A percentile compares a stretch with the other conserved stretches of the same genome.
Conservation (phyloP, 1,139 yeast genomes). For the Hyphopichia fennica region DNA sequence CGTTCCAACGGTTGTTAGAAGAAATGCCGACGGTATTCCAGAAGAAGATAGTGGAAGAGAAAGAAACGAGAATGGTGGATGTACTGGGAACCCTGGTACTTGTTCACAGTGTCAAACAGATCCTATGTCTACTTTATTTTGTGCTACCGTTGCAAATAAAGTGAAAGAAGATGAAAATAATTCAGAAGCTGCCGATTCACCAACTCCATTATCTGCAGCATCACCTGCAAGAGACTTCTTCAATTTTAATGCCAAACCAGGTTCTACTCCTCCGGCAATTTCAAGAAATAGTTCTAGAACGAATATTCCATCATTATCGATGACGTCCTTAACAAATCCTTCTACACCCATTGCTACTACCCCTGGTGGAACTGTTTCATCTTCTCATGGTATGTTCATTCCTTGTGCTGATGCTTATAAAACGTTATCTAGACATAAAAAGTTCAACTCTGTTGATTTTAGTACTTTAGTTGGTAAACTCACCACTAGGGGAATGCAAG, state of each 20-base stretch:
- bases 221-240: conserved; percentile 5
- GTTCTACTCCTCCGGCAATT: conserved; percentile 8
- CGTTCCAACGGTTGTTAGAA: conserved; percentile 35
- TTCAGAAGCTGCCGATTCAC: conserved; percentile 5
- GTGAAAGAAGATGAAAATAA: conserved; percentile 23
- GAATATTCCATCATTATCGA: conserved; percentile 11
- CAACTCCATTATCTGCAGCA: conserved; percentile 7
- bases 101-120: conserved; percentile 82
- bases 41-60: conserved; percentile 11
- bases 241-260: not conserved
- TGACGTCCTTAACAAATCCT: conserved; percentile 17
- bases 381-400: conserved; percentile 54
- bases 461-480: conserved; percentile 72
- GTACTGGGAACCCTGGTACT: conserved; percentile 88
- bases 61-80: conserved; percentile 34
- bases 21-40: conserved; percentile 5
- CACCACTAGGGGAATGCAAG: conserved; percentile 83
- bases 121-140: conserved; percentile 86
- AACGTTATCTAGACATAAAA: conserved; percentile 77
- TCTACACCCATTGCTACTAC: conserved; percentile 21
- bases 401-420: conserved; percentile 90
- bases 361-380: conserved; percentile 16
- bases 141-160: conserved; percentile 76
- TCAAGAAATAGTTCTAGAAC: conserved; percentile 16
- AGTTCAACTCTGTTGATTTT: conserved; percentile 70